Evolutionary conservation across 306 rosid genomes (phyloP).

Genomic region (Trifolium fragiferum): DNA sequence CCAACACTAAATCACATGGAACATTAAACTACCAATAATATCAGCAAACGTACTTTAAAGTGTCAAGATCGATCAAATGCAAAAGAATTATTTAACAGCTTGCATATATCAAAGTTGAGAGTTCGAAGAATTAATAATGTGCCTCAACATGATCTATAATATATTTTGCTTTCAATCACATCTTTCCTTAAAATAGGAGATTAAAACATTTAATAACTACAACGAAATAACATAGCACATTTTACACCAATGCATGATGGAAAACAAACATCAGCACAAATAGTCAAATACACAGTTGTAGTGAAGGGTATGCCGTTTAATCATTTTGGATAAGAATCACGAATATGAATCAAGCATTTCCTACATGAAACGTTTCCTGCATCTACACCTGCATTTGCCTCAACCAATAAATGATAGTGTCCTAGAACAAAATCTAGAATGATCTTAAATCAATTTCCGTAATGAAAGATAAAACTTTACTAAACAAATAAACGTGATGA

Average conservation of each 20-base stretch:
- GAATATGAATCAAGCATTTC: slow-evolving; percentile 10
- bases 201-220: slow-evolving; percentile 5
- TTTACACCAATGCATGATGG: slow-evolving; percentile 22
- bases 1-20: slow-evolving; percentile 24
- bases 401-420: not conserved
- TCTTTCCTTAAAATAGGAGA: slow-evolving; percentile 5
- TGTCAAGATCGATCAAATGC: slow-evolving; percentile 32
- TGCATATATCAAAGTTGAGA: not conserved
- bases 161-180: slow-evolving; percentile 2
- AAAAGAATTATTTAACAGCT: slow-evolving; percentile 11
- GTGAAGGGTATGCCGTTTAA: slow-evolving; percentile 1
- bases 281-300: not conserved
- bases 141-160: slow-evolving; percentile 6
- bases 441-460: not conserved
- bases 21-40: slow-evolving; percentile 19
- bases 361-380: not conserved
- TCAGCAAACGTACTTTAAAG: not conserved
- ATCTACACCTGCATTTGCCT: not conserved
- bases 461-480: not conserved
- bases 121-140: slow-evolving; percentile 20
- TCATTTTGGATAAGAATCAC: not conserved
- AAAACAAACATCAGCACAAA: slow-evolving; percentile 6
- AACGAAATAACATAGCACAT: not conserved
- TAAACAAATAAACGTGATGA: not conserved
- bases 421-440: slow-evolving; percentile 6